Evolutionary conservation across 495 filamentous ascomycete genomes (phyloP).

Genomic region (Podospora sp.): DNA sequence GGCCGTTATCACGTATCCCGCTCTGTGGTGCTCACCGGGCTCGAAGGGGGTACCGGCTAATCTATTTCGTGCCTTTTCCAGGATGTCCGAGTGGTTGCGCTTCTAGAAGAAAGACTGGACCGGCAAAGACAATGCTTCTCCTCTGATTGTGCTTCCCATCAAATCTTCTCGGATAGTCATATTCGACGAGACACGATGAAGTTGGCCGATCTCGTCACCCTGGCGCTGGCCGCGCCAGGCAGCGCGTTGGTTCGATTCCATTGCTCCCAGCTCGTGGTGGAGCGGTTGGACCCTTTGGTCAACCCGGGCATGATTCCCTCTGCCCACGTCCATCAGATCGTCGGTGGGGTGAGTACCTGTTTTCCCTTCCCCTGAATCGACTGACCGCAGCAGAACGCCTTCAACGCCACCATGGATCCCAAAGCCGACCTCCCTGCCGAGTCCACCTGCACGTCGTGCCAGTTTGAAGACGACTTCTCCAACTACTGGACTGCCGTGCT

Average conservation of each 20-base stretch:
- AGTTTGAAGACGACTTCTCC: slow-evolving; percentile 42
- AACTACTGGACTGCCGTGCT: slow-evolving; percentile 45
- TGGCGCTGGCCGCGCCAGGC: slow-evolving; percentile 36
- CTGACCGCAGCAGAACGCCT: slow-evolving; percentile 30
- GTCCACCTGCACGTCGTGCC: slow-evolving; percentile 31
- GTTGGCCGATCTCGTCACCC: slow-evolving; percentile 30
- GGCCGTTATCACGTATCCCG: neutral
- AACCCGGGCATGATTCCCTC: slow-evolving; percentile 39
- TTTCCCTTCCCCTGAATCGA: neutral
- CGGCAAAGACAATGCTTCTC: neutral
- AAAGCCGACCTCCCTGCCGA: slow-evolving; percentile 29
- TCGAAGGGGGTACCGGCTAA: neutral
- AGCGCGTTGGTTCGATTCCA: slow-evolving; percentile 41
- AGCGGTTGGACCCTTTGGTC: slow-evolving; percentile 39
- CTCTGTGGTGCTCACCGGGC: neutral
- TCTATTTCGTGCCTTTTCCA: neutral
- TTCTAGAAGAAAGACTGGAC: neutral
- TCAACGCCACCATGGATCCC: slow-evolving; percentile 41
- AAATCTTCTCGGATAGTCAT: neutral
- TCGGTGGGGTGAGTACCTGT: slow-evolving; percentile 35
- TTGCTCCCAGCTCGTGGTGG: slow-evolving; percentile 40
- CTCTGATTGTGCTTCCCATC: neutral
- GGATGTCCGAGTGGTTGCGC: neutral
- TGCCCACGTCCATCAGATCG: slow-evolving; percentile 39
- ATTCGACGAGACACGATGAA: slow-evolving; percentile 31